Conservation (phyloP, 2,329 filamentous ascomycete genomes). For the Aspergillus neotritici region DNA sequence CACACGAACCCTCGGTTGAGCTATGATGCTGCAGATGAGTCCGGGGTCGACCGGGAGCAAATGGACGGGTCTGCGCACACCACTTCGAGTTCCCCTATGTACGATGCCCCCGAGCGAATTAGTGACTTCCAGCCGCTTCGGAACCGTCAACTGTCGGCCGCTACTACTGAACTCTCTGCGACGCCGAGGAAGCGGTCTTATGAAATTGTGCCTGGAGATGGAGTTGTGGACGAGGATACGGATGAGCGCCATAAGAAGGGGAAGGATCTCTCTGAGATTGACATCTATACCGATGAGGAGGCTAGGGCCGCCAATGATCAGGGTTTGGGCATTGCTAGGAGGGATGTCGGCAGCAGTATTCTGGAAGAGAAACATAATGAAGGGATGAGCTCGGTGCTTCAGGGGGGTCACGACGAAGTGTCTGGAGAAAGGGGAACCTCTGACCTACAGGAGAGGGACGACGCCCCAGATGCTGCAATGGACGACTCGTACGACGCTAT, state of each 20-base stretch:
- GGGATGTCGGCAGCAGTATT: slow-evolving; percentile 30
- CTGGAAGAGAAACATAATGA: slow-evolving; percentile 37
- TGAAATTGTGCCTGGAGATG: slow-evolving; percentile 15
- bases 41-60: slow-evolving; percentile 12
- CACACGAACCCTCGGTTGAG: slow-evolving; percentile 10
- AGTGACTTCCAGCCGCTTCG: slow-evolving; percentile 25
- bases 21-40: slow-evolving; percentile 14
- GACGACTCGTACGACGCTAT: slow-evolving; percentile 31
- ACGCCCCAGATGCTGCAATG: slow-evolving; percentile 24
- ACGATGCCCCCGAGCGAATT: slow-evolving; percentile 28
- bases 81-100: slow-evolving; percentile 34
- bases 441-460: slow-evolving; percentile 20
- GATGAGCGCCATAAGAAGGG: slow-evolving; percentile 26
- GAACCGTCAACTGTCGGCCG: slow-evolving; percentile 10
- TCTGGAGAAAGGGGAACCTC: slow-evolving; percentile 19
- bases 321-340: slow-evolving; percentile 8
- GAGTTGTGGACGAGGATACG: slow-evolving; percentile 5
- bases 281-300: slow-evolving; percentile 26
- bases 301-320: slow-evolving; percentile 18
- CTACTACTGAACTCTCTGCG: slow-evolving; percentile 8
- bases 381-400: slow-evolving; percentile 39
- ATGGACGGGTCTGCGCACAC: slow-evolving; percentile 17
- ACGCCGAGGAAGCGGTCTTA: slow-evolving; percentile 21
- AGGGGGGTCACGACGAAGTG: slow-evolving; percentile 19
- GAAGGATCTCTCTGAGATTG: slow-evolving; percentile 18